These are phyloP conservation scores for Mycosphaerella sp. DNA, from an alignment of 2,329 filamentous ascomycete species.

Conservation along the genomic window DNA sequence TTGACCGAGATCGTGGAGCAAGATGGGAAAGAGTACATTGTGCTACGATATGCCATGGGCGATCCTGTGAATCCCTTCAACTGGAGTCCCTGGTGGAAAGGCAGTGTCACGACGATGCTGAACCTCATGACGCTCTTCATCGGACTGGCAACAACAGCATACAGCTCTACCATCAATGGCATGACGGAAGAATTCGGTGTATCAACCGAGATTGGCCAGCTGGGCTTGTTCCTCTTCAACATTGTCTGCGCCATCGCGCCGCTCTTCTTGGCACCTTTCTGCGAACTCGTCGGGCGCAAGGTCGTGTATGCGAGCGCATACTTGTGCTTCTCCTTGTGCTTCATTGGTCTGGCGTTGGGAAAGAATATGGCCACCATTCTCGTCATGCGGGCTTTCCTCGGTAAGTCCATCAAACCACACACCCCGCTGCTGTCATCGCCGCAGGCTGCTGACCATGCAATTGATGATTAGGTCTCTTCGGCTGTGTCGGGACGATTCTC, in stretches of 20 bases:
- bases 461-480: slow-evolving; percentile 37
- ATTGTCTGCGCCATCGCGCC: slow-evolving; percentile 45
- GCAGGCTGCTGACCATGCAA: neutral
- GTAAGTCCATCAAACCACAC: neutral
- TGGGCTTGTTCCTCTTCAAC: slow-evolving; percentile 48
- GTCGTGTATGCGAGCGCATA: slow-evolving; percentile 44
- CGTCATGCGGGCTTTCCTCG: slow-evolving; percentile 43
- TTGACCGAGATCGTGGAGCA: slow-evolving; percentile 39
- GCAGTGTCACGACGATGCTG: slow-evolving; percentile 43
- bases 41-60: slow-evolving; percentile 42
- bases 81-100: slow-evolving; percentile 40
- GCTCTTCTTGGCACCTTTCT: slow-evolving; percentile 46
- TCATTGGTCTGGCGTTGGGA: slow-evolving; percentile 45
- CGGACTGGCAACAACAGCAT: slow-evolving; percentile 49
- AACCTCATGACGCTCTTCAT: slow-evolving; percentile 51
- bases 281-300: slow-evolving; percentile 45
- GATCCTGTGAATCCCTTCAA: slow-evolving; percentile 50
- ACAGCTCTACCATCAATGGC: slow-evolving; percentile 44
- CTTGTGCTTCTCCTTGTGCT: slow-evolving; percentile 43
- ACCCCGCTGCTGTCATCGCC: neutral
- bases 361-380: slow-evolving; percentile 46
- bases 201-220: slow-evolving; percentile 40
- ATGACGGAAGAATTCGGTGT: slow-evolving; percentile 44
- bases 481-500: slow-evolving; percentile 46
- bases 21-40: slow-evolving; percentile 42